These are phyloP conservation scores for Prunus yedoensis DNA, from an alignment of 331 rosid genomes.

Conservation along the genomic window DNA sequence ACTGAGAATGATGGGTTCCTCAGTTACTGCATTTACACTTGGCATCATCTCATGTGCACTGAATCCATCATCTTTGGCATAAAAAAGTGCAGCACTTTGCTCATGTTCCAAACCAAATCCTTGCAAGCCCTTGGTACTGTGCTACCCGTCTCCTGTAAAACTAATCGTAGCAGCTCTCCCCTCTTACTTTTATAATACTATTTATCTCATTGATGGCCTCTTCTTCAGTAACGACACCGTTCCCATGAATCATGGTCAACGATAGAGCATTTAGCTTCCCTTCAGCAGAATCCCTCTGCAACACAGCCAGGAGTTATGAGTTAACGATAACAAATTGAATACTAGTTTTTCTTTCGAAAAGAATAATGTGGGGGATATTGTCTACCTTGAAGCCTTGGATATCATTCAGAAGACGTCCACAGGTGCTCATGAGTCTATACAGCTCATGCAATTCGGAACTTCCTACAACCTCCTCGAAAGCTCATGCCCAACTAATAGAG, in stretches of 20 bases:
- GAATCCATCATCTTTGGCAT: slow-evolving; percentile 75
- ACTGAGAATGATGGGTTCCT: neutral
- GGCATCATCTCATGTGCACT: slow-evolving; percentile 50
- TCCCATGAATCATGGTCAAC: slow-evolving; percentile 37
- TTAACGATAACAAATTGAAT: neutral
- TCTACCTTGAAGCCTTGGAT: slow-evolving; percentile 56
- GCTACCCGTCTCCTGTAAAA: slow-evolving; percentile 56
- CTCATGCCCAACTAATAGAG: slow-evolving; percentile 78
- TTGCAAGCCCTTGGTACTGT: slow-evolving; percentile 72
- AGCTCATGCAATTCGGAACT: slow-evolving; percentile 42
- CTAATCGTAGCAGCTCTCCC: slow-evolving; percentile 58
- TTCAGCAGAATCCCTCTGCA: slow-evolving; percentile 72
- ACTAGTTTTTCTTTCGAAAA: neutral
- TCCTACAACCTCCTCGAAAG: slow-evolving; percentile 44
- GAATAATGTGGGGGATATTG: neutral
- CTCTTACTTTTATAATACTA: slow-evolving; percentile 35
- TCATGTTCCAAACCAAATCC: slow-evolving; percentile 84
- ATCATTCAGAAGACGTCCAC: slow-evolving; percentile 81
- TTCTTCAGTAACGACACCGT: slow-evolving; percentile 38
- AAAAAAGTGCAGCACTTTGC: slow-evolving; percentile 53
- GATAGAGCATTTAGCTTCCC: slow-evolving; percentile 68
- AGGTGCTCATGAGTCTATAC: slow-evolving; percentile 55
- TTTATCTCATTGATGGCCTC: slow-evolving; percentile 41
- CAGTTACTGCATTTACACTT: neutral
- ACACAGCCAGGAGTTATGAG: slow-evolving; percentile 16